phyloP scores from a whole-genome alignment of 345 rosid species.

The Ricinus communis region DNA sequence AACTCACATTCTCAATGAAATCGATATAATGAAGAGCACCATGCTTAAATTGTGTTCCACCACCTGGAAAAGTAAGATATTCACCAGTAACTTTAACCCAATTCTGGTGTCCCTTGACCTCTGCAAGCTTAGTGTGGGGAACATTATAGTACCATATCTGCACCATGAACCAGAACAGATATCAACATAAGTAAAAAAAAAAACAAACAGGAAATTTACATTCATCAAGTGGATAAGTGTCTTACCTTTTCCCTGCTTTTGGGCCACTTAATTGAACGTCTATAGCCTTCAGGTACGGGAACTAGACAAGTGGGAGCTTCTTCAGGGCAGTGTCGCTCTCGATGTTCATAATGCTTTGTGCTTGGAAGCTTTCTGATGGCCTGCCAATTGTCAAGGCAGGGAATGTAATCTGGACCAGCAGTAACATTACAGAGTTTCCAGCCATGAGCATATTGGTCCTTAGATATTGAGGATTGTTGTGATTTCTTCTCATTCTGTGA shows the following conservation, averaged over 20 bases:
- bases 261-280: slow-evolving; percentile 81
- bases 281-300: slow-evolving; percentile 83
- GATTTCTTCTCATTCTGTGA: slow-evolving; percentile 84
- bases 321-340: slow-evolving; percentile 97
- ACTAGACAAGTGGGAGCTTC: slow-evolving; percentile 87
- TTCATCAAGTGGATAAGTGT: slow-evolving; percentile 1
- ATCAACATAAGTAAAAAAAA: slow-evolving; percentile 9
- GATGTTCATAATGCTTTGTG: slow-evolving; percentile 91
- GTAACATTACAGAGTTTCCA: slow-evolving; percentile 93
- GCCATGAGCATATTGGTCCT: slow-evolving; percentile 39
- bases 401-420: slow-evolving; percentile 90
- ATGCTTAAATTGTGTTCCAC: slow-evolving; percentile 93
- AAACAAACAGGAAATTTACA: slow-evolving; percentile 10
- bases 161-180: slow-evolving; percentile 27
- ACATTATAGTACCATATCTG: slow-evolving; percentile 95
- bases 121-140: slow-evolving; percentile 90
- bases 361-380: slow-evolving; percentile 64
- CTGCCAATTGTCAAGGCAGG: slow-evolving; percentile 90
- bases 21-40: slow-evolving; percentile 94
- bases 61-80: slow-evolving; percentile 95
- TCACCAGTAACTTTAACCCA: slow-evolving; percentile 96
- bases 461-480: slow-evolving; percentile 45
- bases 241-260: slow-evolving; percentile 92
- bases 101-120: slow-evolving; percentile 89
- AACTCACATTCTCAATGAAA: slow-evolving; percentile 73